Percentiles rank a stretch among this genome's conserved stretches.
phyloP scores from a whole-genome alignment of 1,284 basidiomycete species.

The Heterobasidion annosum region DNA sequence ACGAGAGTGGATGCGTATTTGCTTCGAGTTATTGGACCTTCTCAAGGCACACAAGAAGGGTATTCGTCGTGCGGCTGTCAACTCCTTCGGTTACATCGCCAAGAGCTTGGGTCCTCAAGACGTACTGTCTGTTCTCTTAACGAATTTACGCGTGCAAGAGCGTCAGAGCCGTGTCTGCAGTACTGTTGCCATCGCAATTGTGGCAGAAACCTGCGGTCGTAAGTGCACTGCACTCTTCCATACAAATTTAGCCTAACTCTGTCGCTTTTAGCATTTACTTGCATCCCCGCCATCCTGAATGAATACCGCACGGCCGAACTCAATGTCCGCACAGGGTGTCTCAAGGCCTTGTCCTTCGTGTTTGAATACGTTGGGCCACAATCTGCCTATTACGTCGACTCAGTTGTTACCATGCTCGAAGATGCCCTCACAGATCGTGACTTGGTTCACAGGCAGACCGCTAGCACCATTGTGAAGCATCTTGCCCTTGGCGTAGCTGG shows the following conservation, averaged over 20 bases:
- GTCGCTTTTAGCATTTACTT: constrained; percentile 77
- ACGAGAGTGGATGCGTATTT: constrained; percentile 99
- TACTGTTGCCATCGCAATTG: constrained; percentile 97
- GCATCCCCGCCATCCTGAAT: constrained; percentile 97
- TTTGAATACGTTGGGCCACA: constrained; percentile 99
- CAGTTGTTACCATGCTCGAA: constrained; percentile 95
- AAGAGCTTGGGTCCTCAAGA: constrained; percentile 99
- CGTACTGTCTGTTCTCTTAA: constrained; percentile 91
- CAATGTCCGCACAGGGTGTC: constrained; percentile 98
- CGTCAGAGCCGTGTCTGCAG: constrained; percentile 98
- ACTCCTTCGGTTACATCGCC: constrained; percentile 99
- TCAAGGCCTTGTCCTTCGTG: constrained; percentile 97
- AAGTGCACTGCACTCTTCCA: constrained; percentile 24
- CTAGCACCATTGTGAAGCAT: constrained; percentile 99
- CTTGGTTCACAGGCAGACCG: constrained; percentile 96
- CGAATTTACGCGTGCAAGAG: constrained; percentile 97
- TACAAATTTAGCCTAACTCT: constrained; percentile 13
- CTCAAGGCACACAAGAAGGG: constrained; percentile 99
- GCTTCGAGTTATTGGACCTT: constrained; percentile 95
- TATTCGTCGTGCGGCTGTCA: constrained; percentile 96
- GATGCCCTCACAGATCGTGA: constrained; percentile 98
- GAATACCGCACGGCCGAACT: constrained; percentile 98
- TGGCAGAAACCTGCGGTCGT: constrained; percentile 96
- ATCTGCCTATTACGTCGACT: constrained; percentile 97
- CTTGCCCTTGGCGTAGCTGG: constrained; percentile 95